phyloP scores from a whole-genome alignment of 1,284 basidiomycete genomes.

The Ceratorhiza oryzae-sativae region DNA sequence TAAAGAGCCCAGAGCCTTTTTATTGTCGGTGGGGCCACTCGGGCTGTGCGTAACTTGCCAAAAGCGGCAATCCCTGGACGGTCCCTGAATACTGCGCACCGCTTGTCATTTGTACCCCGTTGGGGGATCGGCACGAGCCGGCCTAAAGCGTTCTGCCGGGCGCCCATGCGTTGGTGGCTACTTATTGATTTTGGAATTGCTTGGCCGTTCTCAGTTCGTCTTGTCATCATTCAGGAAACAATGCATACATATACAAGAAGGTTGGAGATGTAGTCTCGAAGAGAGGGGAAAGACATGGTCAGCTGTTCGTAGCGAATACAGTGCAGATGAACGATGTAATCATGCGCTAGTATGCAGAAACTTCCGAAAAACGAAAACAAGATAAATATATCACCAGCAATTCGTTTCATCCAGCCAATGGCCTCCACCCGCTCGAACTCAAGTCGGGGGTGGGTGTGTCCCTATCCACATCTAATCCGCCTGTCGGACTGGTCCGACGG shows the following conservation, averaged over 20 bases:
- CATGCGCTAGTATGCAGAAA: slow-evolving; percentile 1
- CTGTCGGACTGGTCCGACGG: slow-evolving; percentile 14
- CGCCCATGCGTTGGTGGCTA: neutral
- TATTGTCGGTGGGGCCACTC: neutral
- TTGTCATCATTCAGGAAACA: neutral
- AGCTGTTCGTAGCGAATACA: neutral
- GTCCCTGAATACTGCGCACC: neutral
- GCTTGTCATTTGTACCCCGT: neutral
- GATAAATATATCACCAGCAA: neutral
- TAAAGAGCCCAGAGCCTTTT: neutral
- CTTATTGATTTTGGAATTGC: neutral
- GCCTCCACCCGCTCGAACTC: slow-evolving; percentile 14
- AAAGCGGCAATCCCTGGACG: neutral
- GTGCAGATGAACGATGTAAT: slow-evolving; percentile 1
- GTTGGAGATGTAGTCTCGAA: neutral
- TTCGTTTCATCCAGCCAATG: slow-evolving; percentile 9
- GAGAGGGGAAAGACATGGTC: neutral
- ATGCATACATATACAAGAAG: neutral
- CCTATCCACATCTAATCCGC: slow-evolving; percentile 5
- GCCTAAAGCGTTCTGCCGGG: neutral
- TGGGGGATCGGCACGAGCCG: neutral
- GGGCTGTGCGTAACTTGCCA: neutral
- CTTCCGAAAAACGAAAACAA: neutral
- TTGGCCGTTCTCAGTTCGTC: neutral
- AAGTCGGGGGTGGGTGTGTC: slow-evolving; percentile 6